Percentiles rank a stretch among this genome's conserved stretches.
Conservation (phyloP, 225 moss, liverwort and hornwort species). For the Straminergon stramineum region DNA sequence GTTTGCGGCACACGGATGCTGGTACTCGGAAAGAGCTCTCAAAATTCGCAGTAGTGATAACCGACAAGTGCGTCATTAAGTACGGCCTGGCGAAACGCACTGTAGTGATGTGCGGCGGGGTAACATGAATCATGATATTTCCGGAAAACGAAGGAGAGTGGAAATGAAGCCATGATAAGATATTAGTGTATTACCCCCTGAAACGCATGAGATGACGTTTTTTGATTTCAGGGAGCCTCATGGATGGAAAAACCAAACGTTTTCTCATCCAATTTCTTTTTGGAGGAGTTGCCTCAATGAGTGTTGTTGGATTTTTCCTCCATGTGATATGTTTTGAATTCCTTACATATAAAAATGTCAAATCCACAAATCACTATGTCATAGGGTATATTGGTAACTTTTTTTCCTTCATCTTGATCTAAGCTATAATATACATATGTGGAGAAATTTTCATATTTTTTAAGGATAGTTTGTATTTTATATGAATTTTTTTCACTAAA, state of each 20-base stretch:
- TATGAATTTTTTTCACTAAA: neutral
- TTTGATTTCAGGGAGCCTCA: no score
- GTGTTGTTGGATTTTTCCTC: neutral
- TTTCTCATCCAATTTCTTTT: no score
- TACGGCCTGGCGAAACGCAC: neutral
- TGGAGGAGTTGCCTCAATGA: neutral
- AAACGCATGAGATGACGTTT: no score
- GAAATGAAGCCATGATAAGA: neutral
- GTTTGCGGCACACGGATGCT: neutral
- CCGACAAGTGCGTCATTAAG: neutral
- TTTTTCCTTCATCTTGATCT: no score
- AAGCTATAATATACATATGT: no score
- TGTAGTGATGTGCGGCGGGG: neutral
- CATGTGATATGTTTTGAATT: neutral
- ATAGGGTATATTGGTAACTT: no score
- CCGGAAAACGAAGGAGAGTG: neutral
- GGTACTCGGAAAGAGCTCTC: neutral
- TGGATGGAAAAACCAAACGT: neutral
- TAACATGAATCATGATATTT: neutral
- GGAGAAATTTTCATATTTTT: no score
- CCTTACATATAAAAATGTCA: neutral
- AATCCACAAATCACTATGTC: rapidly evolving
- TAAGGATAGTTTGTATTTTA: neutral
- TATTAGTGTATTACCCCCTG: no score
- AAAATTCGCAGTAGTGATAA: neutral